phyloP scores from a whole-genome alignment of 1,284 basidiomycete species.

The Agaricales sp. region DNA sequence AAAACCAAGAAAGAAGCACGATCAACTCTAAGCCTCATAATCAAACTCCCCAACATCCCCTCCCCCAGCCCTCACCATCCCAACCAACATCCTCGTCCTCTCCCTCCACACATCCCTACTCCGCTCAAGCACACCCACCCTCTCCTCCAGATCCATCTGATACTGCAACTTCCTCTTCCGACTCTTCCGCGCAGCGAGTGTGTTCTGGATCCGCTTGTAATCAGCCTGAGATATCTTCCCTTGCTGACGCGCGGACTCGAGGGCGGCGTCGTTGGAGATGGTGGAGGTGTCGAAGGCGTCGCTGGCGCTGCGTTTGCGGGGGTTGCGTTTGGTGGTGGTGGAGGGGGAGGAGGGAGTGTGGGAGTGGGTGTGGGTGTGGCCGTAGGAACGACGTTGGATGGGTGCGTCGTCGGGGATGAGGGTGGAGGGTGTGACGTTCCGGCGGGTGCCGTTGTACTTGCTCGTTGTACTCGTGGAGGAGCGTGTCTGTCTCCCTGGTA shows the following conservation, averaged over 20 bases:
- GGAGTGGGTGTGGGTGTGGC: too few species aligned
- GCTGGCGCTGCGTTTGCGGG: not conserved
- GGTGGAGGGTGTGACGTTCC: constrained; percentile 1
- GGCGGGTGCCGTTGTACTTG: constrained; percentile 2
- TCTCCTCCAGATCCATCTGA: not conserved
- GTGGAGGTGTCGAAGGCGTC: not conserved
- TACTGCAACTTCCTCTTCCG: constrained; percentile 3
- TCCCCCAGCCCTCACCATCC: not conserved
- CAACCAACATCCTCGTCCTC: not conserved
- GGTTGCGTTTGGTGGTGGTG: not conserved
- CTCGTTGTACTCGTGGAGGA: not conserved
- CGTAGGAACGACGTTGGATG: not conserved
- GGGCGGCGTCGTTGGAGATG: not conserved
- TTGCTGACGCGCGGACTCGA: not conserved
- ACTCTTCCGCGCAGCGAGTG: constrained; percentile 1
- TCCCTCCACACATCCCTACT: not conserved
- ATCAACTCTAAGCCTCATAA: too few species aligned
- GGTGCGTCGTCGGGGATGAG: constrained; percentile 3
- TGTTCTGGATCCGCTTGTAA: constrained; percentile 2
- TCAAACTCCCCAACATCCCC: not conserved
- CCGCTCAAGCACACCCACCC: not conserved
- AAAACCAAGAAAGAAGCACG: too few species aligned
- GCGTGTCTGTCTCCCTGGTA: too few species aligned
- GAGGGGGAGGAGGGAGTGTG: too few species aligned
- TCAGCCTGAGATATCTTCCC: not conserved